Evolutionary conservation across 2,329 filamentous ascomycete genomes (phyloP).

Genomic region (Westerdykella ornata): DNA sequence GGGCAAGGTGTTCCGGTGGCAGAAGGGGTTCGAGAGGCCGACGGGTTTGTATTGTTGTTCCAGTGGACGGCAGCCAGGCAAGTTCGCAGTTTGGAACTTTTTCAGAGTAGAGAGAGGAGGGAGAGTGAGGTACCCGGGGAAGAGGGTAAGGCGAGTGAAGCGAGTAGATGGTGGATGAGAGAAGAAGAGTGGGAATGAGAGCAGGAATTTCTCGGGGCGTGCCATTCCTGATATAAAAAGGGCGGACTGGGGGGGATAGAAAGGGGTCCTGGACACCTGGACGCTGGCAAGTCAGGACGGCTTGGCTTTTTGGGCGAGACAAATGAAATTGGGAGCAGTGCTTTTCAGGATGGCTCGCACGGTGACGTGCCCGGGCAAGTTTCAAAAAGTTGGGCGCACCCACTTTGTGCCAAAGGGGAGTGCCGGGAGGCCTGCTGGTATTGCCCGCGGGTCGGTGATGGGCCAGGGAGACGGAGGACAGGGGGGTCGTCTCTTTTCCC

Average conservation of each 20-base stretch:
- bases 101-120: conserved; percentile 14
- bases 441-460: neutral
- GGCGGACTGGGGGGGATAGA: neutral
- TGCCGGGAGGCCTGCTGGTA: neutral
- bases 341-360: neutral
- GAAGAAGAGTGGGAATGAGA: conserved; percentile 3
- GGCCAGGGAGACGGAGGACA: neutral
- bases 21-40: conserved; percentile 7
- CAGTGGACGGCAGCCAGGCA: conserved; percentile 28
- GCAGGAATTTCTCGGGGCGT: conserved; percentile 22
- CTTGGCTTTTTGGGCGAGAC: neutral
- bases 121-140: conserved; percentile 18
- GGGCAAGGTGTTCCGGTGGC: conserved; percentile 5
- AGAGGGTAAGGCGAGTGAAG: conserved; percentile 7
- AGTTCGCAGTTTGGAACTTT: conserved; percentile 12
- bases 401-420: neutral
- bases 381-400: neutral
- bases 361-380: neutral
- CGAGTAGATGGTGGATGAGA: neutral
- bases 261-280: neutral
- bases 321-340: neutral
- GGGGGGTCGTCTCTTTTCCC: neutral
- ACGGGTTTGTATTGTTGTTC: conserved; percentile 10
- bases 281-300: neutral
- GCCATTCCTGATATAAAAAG: conserved; percentile 27